Percentiles rank a stretch among this genome's conserved stretches.
These are phyloP conservation scores for Buddleja alternifolia DNA, from an alignment of 257 asterid genomes.

Conservation along the genomic window DNA sequence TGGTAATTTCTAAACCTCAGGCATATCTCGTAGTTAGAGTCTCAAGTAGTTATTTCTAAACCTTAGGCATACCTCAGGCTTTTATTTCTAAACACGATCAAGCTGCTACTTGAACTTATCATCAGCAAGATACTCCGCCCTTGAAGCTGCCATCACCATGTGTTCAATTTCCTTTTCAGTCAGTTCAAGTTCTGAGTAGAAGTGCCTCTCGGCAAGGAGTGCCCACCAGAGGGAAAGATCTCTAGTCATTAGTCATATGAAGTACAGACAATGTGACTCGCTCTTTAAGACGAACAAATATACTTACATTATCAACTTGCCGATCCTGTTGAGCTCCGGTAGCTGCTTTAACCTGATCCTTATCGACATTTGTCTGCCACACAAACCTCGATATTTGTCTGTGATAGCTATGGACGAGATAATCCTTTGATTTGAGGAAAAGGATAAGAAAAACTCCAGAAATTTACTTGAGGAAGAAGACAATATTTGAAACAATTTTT, in stretches of 20 bases:
- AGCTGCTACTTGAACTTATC: slow-evolving; percentile 68
- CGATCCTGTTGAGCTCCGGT: slow-evolving; percentile 98
- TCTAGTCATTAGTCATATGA: slow-evolving; percentile 6
- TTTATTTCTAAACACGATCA: too few species aligned
- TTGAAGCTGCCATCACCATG: slow-evolving; percentile 97
- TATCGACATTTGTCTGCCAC: slow-evolving; percentile 65
- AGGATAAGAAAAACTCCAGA: too few species aligned
- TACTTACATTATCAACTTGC: slow-evolving; percentile 83
- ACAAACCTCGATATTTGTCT: slow-evolving; percentile 20
- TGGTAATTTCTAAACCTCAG: too few species aligned
- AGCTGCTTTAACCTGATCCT: slow-evolving; percentile 96
- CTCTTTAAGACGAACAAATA: slow-evolving; percentile 5
- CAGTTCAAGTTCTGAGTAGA: slow-evolving; percentile 94
- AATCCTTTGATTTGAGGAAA: too few species aligned
- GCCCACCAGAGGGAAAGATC: slow-evolving; percentile 52
- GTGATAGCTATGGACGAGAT: not conserved
- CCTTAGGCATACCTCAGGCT: too few species aligned
- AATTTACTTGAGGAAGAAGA: too few species aligned
- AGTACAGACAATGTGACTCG: too few species aligned
- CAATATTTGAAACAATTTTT: too few species aligned
- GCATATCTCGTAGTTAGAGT: too few species aligned
- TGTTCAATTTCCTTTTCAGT: slow-evolving; percentile 97
- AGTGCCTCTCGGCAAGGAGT: slow-evolving; percentile 95
- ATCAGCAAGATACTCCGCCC: slow-evolving; percentile 83
- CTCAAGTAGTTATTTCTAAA: too few species aligned